A percentile compares a stretch with the other conserved stretches of the same genome.
These are phyloP conservation scores for Ophioceras dolichostomum DNA, from an alignment of 2,329 filamentous ascomycete species.

Conservation along the genomic window DNA sequence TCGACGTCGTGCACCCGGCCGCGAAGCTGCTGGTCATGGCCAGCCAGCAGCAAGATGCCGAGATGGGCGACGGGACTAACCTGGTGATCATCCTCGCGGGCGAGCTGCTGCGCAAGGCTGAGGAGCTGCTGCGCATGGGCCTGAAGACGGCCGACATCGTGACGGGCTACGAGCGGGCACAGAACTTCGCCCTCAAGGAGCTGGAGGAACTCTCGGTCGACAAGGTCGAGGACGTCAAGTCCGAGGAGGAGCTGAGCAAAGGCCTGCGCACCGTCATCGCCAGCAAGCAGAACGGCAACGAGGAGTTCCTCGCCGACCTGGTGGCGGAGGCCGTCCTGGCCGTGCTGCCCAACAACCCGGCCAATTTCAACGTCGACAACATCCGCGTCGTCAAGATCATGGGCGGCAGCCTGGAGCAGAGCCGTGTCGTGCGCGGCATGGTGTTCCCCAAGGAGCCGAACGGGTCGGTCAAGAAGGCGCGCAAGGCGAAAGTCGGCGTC, in stretches of 20 bases:
- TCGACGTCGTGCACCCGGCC: slow-evolving; percentile 96
- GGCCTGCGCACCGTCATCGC: slow-evolving; percentile 90
- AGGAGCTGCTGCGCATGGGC: slow-evolving; percentile 92
- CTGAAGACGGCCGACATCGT: slow-evolving; percentile 98
- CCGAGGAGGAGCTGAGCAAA: slow-evolving; percentile 78
- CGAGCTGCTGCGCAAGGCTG: slow-evolving; percentile 91
- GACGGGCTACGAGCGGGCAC: slow-evolving; percentile 88
- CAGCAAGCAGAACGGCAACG: slow-evolving; percentile 90
- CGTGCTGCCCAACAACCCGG: slow-evolving; percentile 88
- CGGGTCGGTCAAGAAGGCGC: slow-evolving; percentile 79
- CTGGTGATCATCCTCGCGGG: slow-evolving; percentile 92
- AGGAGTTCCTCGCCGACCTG: slow-evolving; percentile 75
- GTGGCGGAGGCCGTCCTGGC: slow-evolving; percentile 78
- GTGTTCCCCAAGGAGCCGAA: slow-evolving; percentile 96
- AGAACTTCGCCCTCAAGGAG: slow-evolving; percentile 72
- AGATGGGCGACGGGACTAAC: slow-evolving; percentile 98
- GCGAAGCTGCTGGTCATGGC: slow-evolving; percentile 98
- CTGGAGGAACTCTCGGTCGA: slow-evolving; percentile 86
- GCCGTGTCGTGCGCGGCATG: slow-evolving; percentile 93
- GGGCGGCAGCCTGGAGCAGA: slow-evolving; percentile 91
- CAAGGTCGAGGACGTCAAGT: slow-evolving; percentile 73
- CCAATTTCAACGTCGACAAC: slow-evolving; percentile 98
- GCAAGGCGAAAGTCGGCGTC: slow-evolving; percentile 89
- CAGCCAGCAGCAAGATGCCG: slow-evolving; percentile 94
- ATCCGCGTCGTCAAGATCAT: slow-evolving; percentile 99